phyloP scores from a whole-genome alignment of 1,284 basidiomycete species.

The Rhodotorula sp. region DNA sequence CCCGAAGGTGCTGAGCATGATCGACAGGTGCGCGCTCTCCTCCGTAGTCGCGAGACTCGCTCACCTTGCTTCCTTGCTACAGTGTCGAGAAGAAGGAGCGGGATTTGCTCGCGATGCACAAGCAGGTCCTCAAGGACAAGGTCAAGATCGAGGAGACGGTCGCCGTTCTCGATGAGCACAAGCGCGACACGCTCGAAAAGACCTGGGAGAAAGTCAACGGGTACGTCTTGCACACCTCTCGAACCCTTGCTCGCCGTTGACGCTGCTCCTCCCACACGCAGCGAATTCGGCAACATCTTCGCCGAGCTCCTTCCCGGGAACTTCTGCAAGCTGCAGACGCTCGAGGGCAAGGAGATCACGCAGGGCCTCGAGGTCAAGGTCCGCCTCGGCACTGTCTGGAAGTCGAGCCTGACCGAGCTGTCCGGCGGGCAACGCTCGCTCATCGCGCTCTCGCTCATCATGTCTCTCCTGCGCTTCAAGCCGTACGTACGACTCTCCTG shows the following conservation, averaged over 20 bases:
- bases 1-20: constrained; percentile 92
- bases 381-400: constrained; percentile 91
- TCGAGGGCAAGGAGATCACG: constrained; percentile 89
- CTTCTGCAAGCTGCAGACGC: constrained; percentile 91
- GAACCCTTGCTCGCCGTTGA: background rate
- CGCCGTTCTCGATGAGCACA: constrained; percentile 88
- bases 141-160: constrained; percentile 95
- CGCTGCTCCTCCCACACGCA: constrained; percentile 50
- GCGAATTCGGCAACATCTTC: constrained; percentile 96
- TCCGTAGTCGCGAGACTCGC: fast-evolving
- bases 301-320: constrained; percentile 94
- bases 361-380: constrained; percentile 98
- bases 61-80: background rate
- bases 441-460: constrained; percentile 94
- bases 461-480: constrained; percentile 97
- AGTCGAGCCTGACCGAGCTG: constrained; percentile 92
- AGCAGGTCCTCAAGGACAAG: constrained; percentile 89
- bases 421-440: constrained; percentile 98
- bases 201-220: constrained; percentile 95
- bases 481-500: constrained; percentile 47
- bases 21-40: constrained; percentile 70
- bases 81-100: constrained; percentile 95
- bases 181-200: constrained; percentile 86
- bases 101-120: constrained; percentile 82
- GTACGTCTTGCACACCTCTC: constrained; percentile 57